phyloP scores from a whole-genome alignment of 2,329 filamentous ascomycete species.

The Fusarium sp. region DNA sequence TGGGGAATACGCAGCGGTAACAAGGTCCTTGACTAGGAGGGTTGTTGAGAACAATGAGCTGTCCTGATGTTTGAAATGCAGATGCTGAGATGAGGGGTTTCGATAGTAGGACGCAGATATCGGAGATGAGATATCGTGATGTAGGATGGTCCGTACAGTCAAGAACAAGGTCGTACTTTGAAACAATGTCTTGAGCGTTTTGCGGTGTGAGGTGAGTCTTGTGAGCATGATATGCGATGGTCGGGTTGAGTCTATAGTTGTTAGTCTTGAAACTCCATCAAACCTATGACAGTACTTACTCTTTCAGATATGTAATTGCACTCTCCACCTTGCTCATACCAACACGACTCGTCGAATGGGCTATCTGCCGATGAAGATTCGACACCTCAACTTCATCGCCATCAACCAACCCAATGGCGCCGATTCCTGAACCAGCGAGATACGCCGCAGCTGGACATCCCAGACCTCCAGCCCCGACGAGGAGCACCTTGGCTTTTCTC shows the following conservation, averaged over 20 bases:
- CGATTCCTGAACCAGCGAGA: slow-evolving; percentile 86
- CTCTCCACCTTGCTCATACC: slow-evolving; percentile 84
- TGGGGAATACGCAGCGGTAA: slow-evolving; percentile 92
- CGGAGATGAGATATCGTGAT: slow-evolving; percentile 90
- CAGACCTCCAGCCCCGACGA: slow-evolving; percentile 87
- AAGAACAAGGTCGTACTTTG: slow-evolving; percentile 80
- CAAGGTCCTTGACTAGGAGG: slow-evolving; percentile 81
- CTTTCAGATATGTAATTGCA: slow-evolving; percentile 65
- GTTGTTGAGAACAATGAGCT: slow-evolving; percentile 86
- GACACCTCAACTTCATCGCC: slow-evolving; percentile 87
- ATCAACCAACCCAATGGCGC: slow-evolving; percentile 83
- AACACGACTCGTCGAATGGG: slow-evolving; percentile 74
- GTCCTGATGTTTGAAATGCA: slow-evolving; percentile 86
- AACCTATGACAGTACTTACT: slow-evolving; percentile 50
- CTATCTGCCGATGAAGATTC: slow-evolving; percentile 91
- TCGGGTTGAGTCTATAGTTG: slow-evolving; percentile 71
- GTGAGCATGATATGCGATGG: slow-evolving; percentile 69
- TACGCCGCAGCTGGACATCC: slow-evolving; percentile 95
- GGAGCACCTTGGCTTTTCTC: slow-evolving; percentile 72
- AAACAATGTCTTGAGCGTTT: slow-evolving; percentile 72
- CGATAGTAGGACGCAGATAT: slow-evolving; percentile 79
- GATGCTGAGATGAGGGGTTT: slow-evolving; percentile 90
- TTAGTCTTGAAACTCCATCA: not conserved
- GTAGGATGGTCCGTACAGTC: slow-evolving; percentile 96
- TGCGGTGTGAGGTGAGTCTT: slow-evolving; percentile 69